Conservation (phyloP, 2,329 filamentous ascomycete genomes). For the Paraphaeosphaeria sporulosa region DNA sequence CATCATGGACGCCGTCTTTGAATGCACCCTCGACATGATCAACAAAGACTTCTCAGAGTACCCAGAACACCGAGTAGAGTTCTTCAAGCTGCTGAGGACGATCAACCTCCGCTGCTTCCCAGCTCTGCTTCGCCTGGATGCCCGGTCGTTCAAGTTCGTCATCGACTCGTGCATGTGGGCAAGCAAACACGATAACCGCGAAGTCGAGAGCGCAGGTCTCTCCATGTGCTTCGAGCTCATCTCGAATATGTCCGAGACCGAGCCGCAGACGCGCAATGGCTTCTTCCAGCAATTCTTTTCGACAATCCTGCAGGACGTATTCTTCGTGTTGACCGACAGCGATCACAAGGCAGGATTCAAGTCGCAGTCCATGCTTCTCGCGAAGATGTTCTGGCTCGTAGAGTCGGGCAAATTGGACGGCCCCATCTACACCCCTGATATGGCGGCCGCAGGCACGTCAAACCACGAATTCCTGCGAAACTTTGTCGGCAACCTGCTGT, state of each 20-base stretch:
- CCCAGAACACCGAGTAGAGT: conserved; percentile 98
- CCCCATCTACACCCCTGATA: conserved; percentile 85
- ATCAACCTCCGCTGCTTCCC: conserved; percentile 99
- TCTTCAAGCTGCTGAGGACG: conserved; percentile 94
- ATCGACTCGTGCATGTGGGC: conserved; percentile 99
- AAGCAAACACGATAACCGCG: conserved; percentile 99
- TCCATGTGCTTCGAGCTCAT: conserved; percentile 99
- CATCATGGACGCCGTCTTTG: conserved; percentile 98
- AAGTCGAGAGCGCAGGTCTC: conserved; percentile 93
- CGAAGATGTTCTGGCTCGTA: conserved; percentile 97
- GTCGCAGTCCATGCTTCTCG: conserved; percentile 91
- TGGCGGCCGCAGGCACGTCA: conserved; percentile 80
- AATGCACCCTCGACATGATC: conserved; percentile 99
- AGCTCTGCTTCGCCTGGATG: conserved; percentile 90
- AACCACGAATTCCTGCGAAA: conserved; percentile 91
- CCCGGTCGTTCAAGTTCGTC: conserved; percentile 97
- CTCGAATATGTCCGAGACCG: conserved; percentile 94
- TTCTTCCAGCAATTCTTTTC: conserved; percentile 99
- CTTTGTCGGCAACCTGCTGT: conserved; percentile 84
- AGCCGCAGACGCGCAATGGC: conserved; percentile 82
- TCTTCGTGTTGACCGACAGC: conserved; percentile 96
- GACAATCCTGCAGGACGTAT: conserved; percentile 93
- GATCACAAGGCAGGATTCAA: conserved; percentile 99
- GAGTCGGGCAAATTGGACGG: conserved; percentile 88
- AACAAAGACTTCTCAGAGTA: conserved; percentile 99